phyloP scores from a whole-genome alignment of 192 early-diverging fungal genomes.

The Linnemannia schmuckeri region DNA sequence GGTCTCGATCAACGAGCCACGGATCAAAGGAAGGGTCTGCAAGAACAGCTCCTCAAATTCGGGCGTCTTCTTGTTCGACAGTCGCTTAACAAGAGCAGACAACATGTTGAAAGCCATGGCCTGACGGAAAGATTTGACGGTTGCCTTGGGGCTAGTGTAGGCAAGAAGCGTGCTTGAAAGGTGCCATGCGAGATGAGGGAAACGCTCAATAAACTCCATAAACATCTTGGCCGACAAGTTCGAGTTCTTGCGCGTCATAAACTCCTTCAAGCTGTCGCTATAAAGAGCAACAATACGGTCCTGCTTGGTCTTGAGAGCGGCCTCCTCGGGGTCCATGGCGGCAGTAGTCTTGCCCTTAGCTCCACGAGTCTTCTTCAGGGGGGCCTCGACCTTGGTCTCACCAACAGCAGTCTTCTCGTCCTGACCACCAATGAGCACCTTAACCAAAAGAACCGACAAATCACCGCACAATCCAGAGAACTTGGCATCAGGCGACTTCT shows the following conservation, averaged over 20 bases:
- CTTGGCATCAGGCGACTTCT: conserved; percentile 68
- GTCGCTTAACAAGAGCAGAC: conserved; percentile 57
- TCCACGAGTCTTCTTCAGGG: conserved; percentile 40
- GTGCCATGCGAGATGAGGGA: conserved; percentile 71
- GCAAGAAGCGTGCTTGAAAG: conserved; percentile 68
- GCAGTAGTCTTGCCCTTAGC: conserved; percentile 13
- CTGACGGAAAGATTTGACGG: conserved; percentile 76
- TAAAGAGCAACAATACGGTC: conserved; percentile 67
- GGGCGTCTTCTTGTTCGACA: conserved; percentile 53
- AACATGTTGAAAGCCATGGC: conserved; percentile 69
- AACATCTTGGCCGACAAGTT: conserved; percentile 80
- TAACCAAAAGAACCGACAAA: conserved; percentile 70
- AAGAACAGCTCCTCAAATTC: conserved; percentile 55
- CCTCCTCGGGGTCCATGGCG: conserved; percentile 27
- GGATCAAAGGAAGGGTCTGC: conserved; percentile 50
- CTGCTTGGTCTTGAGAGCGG: conserved; percentile 41
- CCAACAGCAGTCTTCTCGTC: conserved; percentile 58
- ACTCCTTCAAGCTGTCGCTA: conserved; percentile 71
- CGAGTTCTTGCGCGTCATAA: conserved; percentile 80
- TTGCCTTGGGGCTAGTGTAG: conserved; percentile 63
- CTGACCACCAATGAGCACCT: conserved; percentile 66
- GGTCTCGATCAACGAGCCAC: conserved; percentile 56
- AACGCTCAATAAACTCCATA: conserved; percentile 70
- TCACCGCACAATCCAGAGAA: conserved; percentile 66
- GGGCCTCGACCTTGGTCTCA: conserved; percentile 40